These are phyloP conservation scores for Wickerhamiella dianesei DNA, from an alignment of 805 yeast species.

Conservation along the genomic window DNA sequence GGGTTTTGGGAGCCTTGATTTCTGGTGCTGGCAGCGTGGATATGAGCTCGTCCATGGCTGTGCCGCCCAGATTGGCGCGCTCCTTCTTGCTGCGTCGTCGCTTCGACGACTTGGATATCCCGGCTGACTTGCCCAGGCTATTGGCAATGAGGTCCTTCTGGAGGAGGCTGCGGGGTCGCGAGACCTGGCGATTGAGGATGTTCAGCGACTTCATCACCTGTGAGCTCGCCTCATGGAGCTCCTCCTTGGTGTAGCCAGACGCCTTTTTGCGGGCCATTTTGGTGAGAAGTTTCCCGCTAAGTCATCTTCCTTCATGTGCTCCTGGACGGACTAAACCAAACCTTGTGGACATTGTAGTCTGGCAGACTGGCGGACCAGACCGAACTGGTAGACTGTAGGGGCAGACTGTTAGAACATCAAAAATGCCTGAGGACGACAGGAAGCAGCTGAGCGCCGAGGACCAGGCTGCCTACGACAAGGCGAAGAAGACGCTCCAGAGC, in stretches of 20 bases:
- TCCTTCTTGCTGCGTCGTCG: conserved; percentile 17
- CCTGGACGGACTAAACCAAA: too few relatives aligned
- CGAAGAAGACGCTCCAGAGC: conserved; percentile 53
- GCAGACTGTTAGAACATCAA: too few relatives aligned
- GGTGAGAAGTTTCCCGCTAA: too few relatives aligned
- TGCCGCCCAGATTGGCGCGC: conserved; percentile 17
- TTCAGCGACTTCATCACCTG: conserved; percentile 20
- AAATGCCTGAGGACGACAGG: too few relatives aligned
- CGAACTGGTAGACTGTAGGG: too few relatives aligned
- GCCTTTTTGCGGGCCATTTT: conserved; percentile 5
- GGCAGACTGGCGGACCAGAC: not conserved
- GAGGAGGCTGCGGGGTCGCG: conserved; percentile 2
- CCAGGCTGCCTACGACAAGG: conserved; percentile 42
- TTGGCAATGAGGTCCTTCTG: conserved; percentile 16
- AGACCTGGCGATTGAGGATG: conserved; percentile 9
- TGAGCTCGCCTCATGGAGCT: conserved; percentile 17
- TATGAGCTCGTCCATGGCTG: conserved; percentile 15
- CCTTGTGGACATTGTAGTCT: too few relatives aligned
- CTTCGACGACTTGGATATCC: conserved; percentile 15
- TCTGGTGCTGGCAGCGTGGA: conserved; percentile 12
- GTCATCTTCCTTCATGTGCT: not conserved
- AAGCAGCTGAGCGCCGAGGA: conserved; percentile 8
- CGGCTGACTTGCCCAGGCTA: conserved; percentile 11
- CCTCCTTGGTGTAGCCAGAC: conserved; percentile 16
- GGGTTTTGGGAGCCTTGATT: conserved; percentile 7